Base-by-base conservation (phyloP, 2,329 filamentous ascomycete species). In the Pseudopithomyces chartarum region DNA sequence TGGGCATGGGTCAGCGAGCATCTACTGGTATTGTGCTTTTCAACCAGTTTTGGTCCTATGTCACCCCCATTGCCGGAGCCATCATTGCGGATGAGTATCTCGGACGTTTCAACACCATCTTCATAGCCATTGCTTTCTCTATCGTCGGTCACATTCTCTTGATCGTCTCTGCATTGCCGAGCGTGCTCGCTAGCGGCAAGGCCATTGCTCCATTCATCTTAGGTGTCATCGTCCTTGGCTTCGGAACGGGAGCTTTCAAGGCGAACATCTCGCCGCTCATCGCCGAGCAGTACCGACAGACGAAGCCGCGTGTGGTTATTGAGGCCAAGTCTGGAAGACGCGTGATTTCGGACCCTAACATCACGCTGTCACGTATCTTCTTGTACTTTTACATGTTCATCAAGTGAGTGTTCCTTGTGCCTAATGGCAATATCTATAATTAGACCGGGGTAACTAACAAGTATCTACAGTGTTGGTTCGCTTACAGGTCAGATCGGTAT, bases 331-430 rank as follows among this genome's bases (percentile, higher is more conserved):
- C 77, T 1, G 89, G 89, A 52, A 83, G 90, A 75, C 86, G 86
- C 19, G 87, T 90, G 60, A 88, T 91, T 60, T 83, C 90, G 44
- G 89, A 91, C 65, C 88, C 88, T 0, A 84, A 86, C 52, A 81
- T 87, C 51, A 91, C 89, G 45, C 82, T 89, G 59, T 84, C 85
- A 8, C 84, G 88, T 44, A 85, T 91, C 51, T 90, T 74, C 59
- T 43, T 74, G 43, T 71, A 70, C 63, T 71, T 69, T 40, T 71
- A 68, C 62, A 62, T 68, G 63, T 59, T 66, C 42, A 29, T 29
- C 26, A 29, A 29, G 26, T 29, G 26, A 29, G 26, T 29, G 8
- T 29, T 8, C 26, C 26, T 29, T 29, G 8, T 29, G 26, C 26
- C 8, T 29, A 8, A 29, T 8, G 26, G 26, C 26, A 8, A 29